phyloP scores from a whole-genome alignment of 306 rosid genomes.

The Citrullus mucosospermus region DNA sequence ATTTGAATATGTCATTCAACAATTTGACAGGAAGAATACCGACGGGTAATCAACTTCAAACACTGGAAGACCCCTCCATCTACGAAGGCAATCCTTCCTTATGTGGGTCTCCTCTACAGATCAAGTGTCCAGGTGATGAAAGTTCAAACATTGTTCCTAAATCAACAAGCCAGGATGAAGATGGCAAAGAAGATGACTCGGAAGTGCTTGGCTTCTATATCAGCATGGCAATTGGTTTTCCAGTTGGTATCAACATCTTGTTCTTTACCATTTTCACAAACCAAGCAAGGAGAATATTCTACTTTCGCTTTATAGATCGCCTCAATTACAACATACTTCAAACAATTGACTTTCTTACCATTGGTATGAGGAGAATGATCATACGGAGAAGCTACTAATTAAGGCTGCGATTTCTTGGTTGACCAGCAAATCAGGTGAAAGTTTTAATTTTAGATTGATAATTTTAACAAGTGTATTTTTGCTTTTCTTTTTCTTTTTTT shows the following conservation, averaged over 20 bases:
- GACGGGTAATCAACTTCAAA: not conserved
- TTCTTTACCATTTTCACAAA: not conserved
- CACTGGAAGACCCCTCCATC: not conserved
- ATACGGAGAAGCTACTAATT: not conserved
- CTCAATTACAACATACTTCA: not conserved
- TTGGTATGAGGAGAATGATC: not conserved
- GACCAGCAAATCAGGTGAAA: not conserved
- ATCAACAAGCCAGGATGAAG: not conserved
- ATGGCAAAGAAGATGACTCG: not conserved
- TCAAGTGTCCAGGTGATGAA: too few species aligned
- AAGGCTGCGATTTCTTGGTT: not conserved
- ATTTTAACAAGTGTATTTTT: not conserved
- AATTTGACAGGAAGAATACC: not conserved
- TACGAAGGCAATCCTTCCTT: too few species aligned
- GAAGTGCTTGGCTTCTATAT: not conserved
- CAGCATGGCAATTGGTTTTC: not conserved
- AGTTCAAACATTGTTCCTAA: not conserved
- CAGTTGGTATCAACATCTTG: not conserved
- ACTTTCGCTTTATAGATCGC: not conserved
- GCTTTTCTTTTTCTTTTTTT: too few species aligned
- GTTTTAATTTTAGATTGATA: too few species aligned
- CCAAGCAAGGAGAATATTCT: not conserved
- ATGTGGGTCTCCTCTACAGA: too few species aligned
- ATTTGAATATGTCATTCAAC: not conserved
- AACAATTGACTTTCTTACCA: not conserved